Evolutionary conservation across 2,329 filamentous ascomycete genomes (phyloP).

Genomic region (Blastomyces gilchristii): DNA sequence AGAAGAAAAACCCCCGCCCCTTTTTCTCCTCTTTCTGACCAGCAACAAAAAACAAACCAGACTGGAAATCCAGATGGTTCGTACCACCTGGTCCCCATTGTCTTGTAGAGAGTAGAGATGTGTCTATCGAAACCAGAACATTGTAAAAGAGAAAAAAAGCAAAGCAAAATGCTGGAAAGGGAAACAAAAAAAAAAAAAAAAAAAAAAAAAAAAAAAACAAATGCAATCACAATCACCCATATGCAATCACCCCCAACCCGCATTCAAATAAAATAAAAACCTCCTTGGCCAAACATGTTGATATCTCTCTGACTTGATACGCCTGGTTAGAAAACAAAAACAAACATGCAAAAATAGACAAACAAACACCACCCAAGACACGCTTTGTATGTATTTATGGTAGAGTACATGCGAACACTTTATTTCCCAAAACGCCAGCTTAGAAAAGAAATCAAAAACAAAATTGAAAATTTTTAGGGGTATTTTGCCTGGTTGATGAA

Average conservation of each 20-base stretch:
- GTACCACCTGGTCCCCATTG: background rate
- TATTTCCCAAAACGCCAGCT: slow-evolving; percentile 8
- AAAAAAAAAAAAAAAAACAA: background rate
- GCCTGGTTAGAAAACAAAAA: background rate
- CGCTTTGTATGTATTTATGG: slow-evolving; percentile 1
- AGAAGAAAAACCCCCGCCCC: background rate
- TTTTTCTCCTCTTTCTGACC: background rate
- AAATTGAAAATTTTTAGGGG: background rate
- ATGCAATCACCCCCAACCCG: background rate
- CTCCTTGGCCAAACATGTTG: background rate
- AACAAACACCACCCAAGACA: background rate
- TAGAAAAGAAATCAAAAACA: background rate
- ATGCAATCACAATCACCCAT: background rate
- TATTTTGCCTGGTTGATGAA: background rate
- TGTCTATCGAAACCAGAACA: slow-evolving; percentile 15
- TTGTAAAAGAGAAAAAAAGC: background rate
- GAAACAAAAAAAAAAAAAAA: background rate
- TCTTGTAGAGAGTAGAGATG: slow-evolving; percentile 18
- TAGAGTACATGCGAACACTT: slow-evolving; percentile 5
- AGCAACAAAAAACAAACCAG: background rate
- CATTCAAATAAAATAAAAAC: background rate
- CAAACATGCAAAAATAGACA: background rate
- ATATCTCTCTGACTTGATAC: slow-evolving; percentile 5
- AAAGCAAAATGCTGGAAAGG: background rate
- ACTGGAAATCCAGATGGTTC: slow-evolving; percentile 17